Evolutionary conservation across 495 filamentous ascomycete genomes (phyloP), one percentile per base, ranked within the genome.

Genomic region (Hypoxylon cercidicola): DNA sequence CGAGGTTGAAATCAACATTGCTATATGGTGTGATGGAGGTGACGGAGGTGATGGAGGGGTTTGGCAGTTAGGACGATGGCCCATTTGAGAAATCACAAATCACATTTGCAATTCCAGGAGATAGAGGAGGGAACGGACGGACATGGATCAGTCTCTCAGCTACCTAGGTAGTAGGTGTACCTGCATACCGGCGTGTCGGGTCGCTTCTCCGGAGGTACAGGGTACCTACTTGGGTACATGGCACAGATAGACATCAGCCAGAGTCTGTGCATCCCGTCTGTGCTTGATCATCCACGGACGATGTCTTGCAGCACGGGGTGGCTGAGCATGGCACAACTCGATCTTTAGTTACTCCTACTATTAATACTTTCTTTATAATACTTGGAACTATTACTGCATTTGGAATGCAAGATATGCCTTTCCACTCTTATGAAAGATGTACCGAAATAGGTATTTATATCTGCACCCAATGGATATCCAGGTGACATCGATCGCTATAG

Each of bases 161-260:
- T n/a, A n/a, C n/a, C n/a, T n/a, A n/a, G n/a, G n/a, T 67, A 62
- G 64, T 71, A 69, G 68, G 68, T 70, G 71, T 71, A 71, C 71
- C 69, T 74, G 71, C 71, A 74, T 74, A 67, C 64, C 71, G 71
- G 71, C 66, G 71, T 66, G 67, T 74, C 71, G 71, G 71, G 62
- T 71, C 62, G 62, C 65, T 23, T 57, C 71, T 74, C 71, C 71
- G 71, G 54, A 63, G 51, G 64, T 58, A 69, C 57, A 69, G 55
- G 45, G 44, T 69, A 64, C 61, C 47, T 56, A 39, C 15, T 16
- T 23, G 8, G 44, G 6, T 39, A 43, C 28, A 55, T 23, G 12
- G 30, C 10, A 32, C 20, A 23, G 16, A 59, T n/a, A 19, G 48
- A 44, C 25, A 46, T 3, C 7, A 16, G 7, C 44, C 20, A 46